Base-by-base conservation (phyloP, 2,329 filamentous ascomycete genomes). In the Rosellinia necatrix region DNA sequence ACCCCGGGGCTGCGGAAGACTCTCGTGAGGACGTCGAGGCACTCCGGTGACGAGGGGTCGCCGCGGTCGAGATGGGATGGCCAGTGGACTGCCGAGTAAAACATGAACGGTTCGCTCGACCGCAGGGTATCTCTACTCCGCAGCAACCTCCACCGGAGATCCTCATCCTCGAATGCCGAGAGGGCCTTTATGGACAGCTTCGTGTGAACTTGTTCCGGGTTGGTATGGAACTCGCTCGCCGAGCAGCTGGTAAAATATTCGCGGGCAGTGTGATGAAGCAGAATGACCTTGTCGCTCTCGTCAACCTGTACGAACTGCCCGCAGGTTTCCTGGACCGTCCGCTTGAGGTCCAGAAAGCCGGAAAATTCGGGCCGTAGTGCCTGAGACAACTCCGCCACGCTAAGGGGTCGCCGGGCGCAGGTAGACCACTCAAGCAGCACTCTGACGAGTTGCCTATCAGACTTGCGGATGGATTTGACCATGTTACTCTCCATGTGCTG, bases 261-360 rank as follows among this genome's bases (percentile, higher is more conserved):
- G 4, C 59, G 50, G 6, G 61, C 42, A 6, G 61, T 61, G 7
- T 61, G 59, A 41, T 63, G 61, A 0, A 63, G 46, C 3, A 63
- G 13, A 1, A 38, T 48, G 1, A 63, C 30, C 9, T 44, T 49
- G 12, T 53, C 40, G 4, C 51, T 8, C 6, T 30, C 32, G 10
- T 60, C 59, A 1, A 63, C 49, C 4, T 56, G 53, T 10, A 63
- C 12, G 9, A 63, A 59, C 3, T 63, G 61, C 5, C 61, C 61
- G 29, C 59, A 63, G 1, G 59, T 49, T 15, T 30, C 46, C 32
- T 42, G 43, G 6, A 58, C 10, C 2, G 61, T 61, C n/a, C 32
- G 29, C 13, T 49, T 40, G 10, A 63, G 29, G 24, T 63, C 56
- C 17, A 63, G 41, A 12, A 63, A 38, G 0, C 22, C 34, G 8